Percentiles rank a stretch among this genome's conserved stretches.
Conservation (phyloP, 331 rosid genomes). For the Acacia pycnantha region DNA sequence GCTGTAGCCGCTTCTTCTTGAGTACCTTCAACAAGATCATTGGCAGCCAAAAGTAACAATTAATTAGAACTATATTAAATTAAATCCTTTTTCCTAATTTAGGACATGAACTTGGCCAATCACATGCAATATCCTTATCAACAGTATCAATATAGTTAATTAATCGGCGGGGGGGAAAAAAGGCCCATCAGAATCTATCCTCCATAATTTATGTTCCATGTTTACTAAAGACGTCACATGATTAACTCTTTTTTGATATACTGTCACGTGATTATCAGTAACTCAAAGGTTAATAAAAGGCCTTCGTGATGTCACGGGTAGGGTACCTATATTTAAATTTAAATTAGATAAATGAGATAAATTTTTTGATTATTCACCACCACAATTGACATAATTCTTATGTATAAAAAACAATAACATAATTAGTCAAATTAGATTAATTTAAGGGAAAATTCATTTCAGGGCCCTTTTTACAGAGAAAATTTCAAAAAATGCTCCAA, state of each 20-base stretch:
- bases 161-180: neutral
- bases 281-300: neutral
- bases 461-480: too few species aligned
- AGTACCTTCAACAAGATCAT: conserved; percentile 51
- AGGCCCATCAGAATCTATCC: neutral
- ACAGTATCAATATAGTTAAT: neutral
- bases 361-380: too few species aligned
- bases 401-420: too few species aligned
- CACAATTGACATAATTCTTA: neutral
- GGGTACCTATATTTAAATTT: too few species aligned
- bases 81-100: neutral
- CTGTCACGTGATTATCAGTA: neutral
- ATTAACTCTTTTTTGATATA: neutral
- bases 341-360: too few species aligned
- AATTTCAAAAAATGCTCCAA: too few species aligned
- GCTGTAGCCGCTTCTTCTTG: conserved; percentile 97
- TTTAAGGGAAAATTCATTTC: too few species aligned
- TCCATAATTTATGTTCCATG: neutral
- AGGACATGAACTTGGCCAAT: neutral
- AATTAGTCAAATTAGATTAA: too few species aligned
- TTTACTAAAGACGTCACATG: neutral
- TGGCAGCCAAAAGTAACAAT: neutral
- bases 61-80: neutral
- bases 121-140: neutral
- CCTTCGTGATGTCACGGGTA: neutral